Evolutionary conservation across 2,329 filamentous ascomycete genomes (phyloP), one percentile per base, ranked within the genome.

Genomic region (Alternaria arbusti): DNA sequence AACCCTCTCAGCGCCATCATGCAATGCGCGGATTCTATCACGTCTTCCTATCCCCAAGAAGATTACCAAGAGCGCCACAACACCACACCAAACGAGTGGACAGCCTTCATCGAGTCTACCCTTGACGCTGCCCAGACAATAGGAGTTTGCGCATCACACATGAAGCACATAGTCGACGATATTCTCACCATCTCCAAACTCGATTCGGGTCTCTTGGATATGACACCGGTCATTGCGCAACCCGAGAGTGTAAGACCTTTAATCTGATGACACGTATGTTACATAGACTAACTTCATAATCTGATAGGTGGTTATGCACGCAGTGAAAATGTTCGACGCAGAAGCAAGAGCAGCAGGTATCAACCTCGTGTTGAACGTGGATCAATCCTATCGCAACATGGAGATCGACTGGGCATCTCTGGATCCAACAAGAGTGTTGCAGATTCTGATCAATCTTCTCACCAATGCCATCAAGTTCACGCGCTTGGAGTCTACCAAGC

Each of bases 151-250:
- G 78, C 79, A 3, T 78, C 80, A 43, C 82, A 84, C 61, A 82
- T 83, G 71, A 83, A 82, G 52, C 71, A 80, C 20, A 83, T 84
- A n/a, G 81, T 84, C 2, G 82, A 84, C 57, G 83, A 84, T 57
- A 78, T 83, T 6, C 69, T 84, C 4, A 83, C 82, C 1, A 74
- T 83, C 23, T 82, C 80, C 1, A 84, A 84, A 54, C 74, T 84
- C 6, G 82, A 83, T 61, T 82, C 81, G 1, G 78, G 75, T 6
- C 72, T 84, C 17, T 70, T 84, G 1, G 70, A 78, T 8, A 80
- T 83, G 36, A 80, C 78, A 3, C 81, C 82, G 2, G 74, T 82
- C 36, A 76, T 76, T 49, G 72, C 79, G 5, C 78, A 80, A 58
- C 69, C 75, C 0, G 77, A 79, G 11, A 71, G 63, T 6, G 68